These are phyloP conservation scores for Vanrija humicola DNA, from an alignment of 1,284 basidiomycete species.

Conservation along the genomic window DNA sequence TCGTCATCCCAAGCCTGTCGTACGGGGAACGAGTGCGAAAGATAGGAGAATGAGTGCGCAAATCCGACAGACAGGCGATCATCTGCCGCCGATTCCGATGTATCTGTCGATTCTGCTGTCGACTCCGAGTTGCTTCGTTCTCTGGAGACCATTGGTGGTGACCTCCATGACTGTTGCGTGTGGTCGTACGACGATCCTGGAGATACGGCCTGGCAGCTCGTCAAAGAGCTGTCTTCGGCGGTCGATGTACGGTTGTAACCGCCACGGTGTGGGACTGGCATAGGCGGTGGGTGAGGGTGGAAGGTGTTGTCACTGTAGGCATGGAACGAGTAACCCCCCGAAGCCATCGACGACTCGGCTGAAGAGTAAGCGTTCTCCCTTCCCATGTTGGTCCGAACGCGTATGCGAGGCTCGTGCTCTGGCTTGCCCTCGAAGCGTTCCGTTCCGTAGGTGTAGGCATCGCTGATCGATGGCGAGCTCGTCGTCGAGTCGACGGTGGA, in stretches of 20 bases:
- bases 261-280: slow-evolving; percentile 26
- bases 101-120: slow-evolving; percentile 16
- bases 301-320: slow-evolving; percentile 28
- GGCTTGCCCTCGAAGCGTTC: slow-evolving; percentile 23
- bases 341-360: slow-evolving; percentile 43
- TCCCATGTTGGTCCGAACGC: slow-evolving; percentile 32
- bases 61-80: slow-evolving; percentile 13
- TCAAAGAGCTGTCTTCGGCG: background rate
- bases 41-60: slow-evolving; percentile 16
- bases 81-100: slow-evolving; percentile 4
- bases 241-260: slow-evolving; percentile 1
- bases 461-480: slow-evolving; percentile 34
- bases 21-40: slow-evolving; percentile 8
- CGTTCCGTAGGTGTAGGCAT: slow-evolving; percentile 26
- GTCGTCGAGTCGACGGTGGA: slow-evolving; percentile 43
- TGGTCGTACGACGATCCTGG: slow-evolving; percentile 1
- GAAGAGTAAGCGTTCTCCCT: slow-evolving; percentile 43
- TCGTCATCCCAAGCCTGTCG: slow-evolving; percentile 23
- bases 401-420: slow-evolving; percentile 30
- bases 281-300: slow-evolving; percentile 34
- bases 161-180: slow-evolving; percentile 11
- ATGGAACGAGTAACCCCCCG: slow-evolving; percentile 37
- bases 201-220: slow-evolving; percentile 4
- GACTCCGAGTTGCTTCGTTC: slow-evolving; percentile 37
- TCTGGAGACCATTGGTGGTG: slow-evolving; percentile 14